These are phyloP conservation scores for Gastrodia elata DNA, from an alignment of 106 monocot genomes.

Conservation along the genomic window DNA sequence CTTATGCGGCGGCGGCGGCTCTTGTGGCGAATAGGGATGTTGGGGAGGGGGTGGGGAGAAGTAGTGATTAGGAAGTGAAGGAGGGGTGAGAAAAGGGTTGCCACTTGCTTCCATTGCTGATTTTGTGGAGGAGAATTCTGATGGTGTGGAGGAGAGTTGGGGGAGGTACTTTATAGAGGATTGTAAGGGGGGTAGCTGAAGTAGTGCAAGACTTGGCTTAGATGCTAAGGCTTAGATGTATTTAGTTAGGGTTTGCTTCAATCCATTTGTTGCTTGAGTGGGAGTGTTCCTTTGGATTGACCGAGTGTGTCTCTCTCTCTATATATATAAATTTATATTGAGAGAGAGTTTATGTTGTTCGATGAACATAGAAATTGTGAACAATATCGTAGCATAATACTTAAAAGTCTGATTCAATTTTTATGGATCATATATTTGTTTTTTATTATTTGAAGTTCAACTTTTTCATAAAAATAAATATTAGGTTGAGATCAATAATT, in stretches of 20 bases:
- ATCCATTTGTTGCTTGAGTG: conserved; percentile 2
- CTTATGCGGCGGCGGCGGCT: conserved; percentile 5
- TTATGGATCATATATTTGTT: too few relatives aligned
- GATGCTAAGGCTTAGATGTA: conserved; percentile 1
- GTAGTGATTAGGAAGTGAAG: conserved; percentile 10
- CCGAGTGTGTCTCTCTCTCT: too few relatives aligned
- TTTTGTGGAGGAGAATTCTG: neutral
- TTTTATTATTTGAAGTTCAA: too few relatives aligned
- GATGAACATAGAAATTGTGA: too few relatives aligned
- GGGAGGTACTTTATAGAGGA: neutral
- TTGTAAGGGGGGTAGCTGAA: neutral
- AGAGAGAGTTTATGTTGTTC: too few relatives aligned
- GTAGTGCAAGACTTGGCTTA: neutral
- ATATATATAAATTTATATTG: too few relatives aligned
- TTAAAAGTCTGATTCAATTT: too few relatives aligned
- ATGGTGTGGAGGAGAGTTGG: neutral
- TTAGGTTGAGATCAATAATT: too few relatives aligned
- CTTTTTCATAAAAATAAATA: too few relatives aligned
- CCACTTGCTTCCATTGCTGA: neutral
- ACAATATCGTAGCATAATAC: too few relatives aligned
- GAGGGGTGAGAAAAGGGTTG: conserved; percentile 12
- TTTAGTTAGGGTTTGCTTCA: neutral
- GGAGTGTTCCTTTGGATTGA: neutral
- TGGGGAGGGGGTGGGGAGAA: neutral
- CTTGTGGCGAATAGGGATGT: neutral